Evolutionary conservation across 768 basidiomycete genomes (phyloP).

Genomic region (Erythrobasidium yunnanense): DNA sequence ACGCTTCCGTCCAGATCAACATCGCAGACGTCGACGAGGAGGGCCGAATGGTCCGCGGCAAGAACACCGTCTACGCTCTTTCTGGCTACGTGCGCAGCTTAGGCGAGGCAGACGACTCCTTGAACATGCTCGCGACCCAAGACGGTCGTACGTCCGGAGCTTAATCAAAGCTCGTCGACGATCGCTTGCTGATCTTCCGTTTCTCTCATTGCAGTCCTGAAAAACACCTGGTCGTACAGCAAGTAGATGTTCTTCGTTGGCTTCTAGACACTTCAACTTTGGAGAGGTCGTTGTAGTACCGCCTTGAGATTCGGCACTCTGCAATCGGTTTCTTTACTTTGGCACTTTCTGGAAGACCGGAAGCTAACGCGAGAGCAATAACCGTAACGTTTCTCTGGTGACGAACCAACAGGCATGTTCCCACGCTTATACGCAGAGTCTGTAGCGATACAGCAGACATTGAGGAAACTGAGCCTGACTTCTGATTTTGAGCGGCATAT

Average conservation of each 20-base stretch:
- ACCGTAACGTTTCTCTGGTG: too few relatives aligned
- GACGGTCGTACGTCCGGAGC: conserved; percentile 69
- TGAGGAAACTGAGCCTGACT: too few relatives aligned
- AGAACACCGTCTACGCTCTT: conserved; percentile 74
- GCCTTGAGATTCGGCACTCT: too few relatives aligned
- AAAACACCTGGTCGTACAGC: conserved; percentile 90
- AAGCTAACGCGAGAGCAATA: too few relatives aligned
- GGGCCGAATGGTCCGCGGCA: conserved; percentile 55
- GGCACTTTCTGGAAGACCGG: too few relatives aligned
- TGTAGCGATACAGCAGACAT: too few relatives aligned
- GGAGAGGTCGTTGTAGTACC: too few relatives aligned
- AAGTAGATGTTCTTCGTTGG: conserved; percentile 59
- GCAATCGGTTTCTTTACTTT: too few relatives aligned
- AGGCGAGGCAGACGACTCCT: conserved; percentile 89
- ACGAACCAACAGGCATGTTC: too few relatives aligned
- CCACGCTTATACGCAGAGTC: too few relatives aligned
- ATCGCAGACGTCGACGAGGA: conserved; percentile 85
- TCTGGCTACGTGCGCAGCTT: conserved; percentile 86
- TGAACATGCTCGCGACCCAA: conserved; percentile 91
- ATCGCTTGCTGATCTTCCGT: neutral
- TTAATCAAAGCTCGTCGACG: conserved; percentile 35
- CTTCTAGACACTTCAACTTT: too few relatives aligned
- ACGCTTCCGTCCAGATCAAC: conserved; percentile 94
- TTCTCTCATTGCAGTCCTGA: conserved; percentile 59
- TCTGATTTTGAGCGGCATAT: too few relatives aligned